Evolutionary conservation across 169 alveolate genomes (phyloP).

Genomic region (Eimeria acervulina): DNA sequence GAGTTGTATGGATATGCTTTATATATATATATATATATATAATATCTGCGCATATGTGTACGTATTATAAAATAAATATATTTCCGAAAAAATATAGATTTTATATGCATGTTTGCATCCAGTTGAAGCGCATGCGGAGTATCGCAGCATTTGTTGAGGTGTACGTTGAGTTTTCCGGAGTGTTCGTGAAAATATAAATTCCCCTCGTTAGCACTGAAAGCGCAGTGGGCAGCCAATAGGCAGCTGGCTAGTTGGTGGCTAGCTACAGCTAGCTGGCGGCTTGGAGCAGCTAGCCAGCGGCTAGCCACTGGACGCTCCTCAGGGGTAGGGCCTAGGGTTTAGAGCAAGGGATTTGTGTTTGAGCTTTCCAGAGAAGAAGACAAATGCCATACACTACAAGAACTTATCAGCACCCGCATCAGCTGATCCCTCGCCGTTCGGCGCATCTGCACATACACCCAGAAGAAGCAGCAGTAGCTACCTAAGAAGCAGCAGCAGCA

Average conservation of each 20-base stretch:
- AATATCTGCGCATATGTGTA: no score
- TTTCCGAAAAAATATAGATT: no score
- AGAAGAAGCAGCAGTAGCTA: background rate
- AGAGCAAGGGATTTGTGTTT: no score
- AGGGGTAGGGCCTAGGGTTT: background rate
- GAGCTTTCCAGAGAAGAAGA: background rate
- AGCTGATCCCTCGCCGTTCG: background rate
- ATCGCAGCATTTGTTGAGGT: background rate
- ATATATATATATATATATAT: no score
- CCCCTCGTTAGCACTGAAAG: background rate
- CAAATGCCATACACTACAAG: background rate
- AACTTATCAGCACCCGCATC: background rate
- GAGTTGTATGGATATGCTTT: no score
- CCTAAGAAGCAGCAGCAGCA: background rate
- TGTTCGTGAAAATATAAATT: background rate
- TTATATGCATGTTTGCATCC: no score
- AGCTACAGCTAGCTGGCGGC: background rate
- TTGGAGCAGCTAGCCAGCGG: background rate
- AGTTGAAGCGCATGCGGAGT: background rate
- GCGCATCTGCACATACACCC: conserved; percentile 1
- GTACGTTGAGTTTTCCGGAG: background rate
- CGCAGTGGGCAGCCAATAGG: background rate
- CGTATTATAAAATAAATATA: no score
- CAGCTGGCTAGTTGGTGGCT: background rate
- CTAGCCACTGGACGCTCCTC: no score